Evolutionary conservation across 2,329 filamentous ascomycete species (phyloP).

Genomic region (Neospermospora avenae): DNA sequence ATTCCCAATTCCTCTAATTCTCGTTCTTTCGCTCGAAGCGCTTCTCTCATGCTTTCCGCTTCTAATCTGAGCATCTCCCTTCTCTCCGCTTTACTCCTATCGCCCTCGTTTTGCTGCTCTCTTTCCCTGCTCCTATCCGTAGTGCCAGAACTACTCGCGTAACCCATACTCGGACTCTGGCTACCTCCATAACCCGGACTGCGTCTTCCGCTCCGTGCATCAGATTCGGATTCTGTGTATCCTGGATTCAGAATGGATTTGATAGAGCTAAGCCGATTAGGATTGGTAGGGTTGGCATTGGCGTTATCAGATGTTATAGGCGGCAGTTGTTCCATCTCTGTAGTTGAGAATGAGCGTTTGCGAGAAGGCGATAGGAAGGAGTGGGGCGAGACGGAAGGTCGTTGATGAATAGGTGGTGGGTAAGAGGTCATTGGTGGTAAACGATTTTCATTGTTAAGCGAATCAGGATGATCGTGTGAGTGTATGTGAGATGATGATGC

Average conservation of each 20-base stretch:
- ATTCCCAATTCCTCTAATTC: constrained; percentile 25
- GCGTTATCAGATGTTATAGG: constrained; percentile 16
- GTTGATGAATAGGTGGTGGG: constrained; percentile 43
- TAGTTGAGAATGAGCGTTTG: constrained; percentile 65
- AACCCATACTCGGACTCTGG: constrained; percentile 16
- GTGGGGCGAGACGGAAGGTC: constrained; percentile 57
- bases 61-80: constrained; percentile 67
- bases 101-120: constrained; percentile 42
- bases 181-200: constrained; percentile 14
- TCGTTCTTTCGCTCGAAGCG: constrained; percentile 27
- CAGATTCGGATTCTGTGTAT: constrained; percentile 22
- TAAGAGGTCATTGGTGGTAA: constrained; percentile 47
- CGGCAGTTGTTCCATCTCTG: constrained; percentile 47
- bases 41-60: constrained; percentile 64
- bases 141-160: constrained; percentile 37
- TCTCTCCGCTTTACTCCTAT: constrained; percentile 56
- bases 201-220: background rate
- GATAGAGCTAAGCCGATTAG: constrained; percentile 69
- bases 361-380: constrained; percentile 57
- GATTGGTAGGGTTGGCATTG: constrained; percentile 39
- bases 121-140: constrained; percentile 33
- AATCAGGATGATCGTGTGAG: constrained; percentile 36
- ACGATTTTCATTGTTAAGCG: constrained; percentile 54
- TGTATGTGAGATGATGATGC: constrained; percentile 35
- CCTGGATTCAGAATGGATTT: constrained; percentile 69